Base-by-base conservation (phyloP, 2,329 filamentous ascomycete species). In the Ceratocystis colombiana region DNA sequence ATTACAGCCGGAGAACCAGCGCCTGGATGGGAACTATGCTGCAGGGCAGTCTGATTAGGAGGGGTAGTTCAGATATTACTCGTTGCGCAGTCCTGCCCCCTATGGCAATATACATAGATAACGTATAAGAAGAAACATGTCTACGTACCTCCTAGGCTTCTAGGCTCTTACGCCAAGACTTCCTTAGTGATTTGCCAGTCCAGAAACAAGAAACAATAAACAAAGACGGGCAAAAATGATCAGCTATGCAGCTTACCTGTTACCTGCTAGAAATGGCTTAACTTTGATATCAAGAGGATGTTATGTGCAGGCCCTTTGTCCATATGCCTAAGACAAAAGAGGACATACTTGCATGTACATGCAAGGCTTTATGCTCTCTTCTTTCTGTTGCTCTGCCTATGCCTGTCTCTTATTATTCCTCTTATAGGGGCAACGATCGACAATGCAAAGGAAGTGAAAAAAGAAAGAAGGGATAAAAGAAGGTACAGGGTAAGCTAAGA, bases 161-260 rank as follows among this genome's bases (percentile, higher is more conserved):
- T 10, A 53, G 48, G 48, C 5, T 57, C 25, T 33, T 6, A 17
- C 20, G 53, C 22, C 53, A 30, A 57, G 53, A 15, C 53, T 30
- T 57, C 53, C 28, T 57, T 22, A 1, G 25, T 55, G 8, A 15
- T 28, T 57, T 57, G 25, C 48, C 30, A 57, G 22, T 15, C 5
- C 22, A 15, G 25, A 57, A 57, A 57, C 53, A 57, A 41, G 7
- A 57, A 57, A 57, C 53, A 57, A 30, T 22, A 57, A 57, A 30
- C 53, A 57, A 33, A 15, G 7, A 28, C 5, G n/a, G 8, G 20
- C 2, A n/a, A 57, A 57, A n/a, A 25, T 57, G 25, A 57, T 57
- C 53, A 12, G 22, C 25, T 17, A 33, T 12, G 28, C 53, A 17
- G 15, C 6, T 6, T 57, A 28, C 53, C 25, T 57, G 53, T 30